Conservation (phyloP, 768 basidiomycete species). For the Brasilioporus rufonigricans region DNA sequence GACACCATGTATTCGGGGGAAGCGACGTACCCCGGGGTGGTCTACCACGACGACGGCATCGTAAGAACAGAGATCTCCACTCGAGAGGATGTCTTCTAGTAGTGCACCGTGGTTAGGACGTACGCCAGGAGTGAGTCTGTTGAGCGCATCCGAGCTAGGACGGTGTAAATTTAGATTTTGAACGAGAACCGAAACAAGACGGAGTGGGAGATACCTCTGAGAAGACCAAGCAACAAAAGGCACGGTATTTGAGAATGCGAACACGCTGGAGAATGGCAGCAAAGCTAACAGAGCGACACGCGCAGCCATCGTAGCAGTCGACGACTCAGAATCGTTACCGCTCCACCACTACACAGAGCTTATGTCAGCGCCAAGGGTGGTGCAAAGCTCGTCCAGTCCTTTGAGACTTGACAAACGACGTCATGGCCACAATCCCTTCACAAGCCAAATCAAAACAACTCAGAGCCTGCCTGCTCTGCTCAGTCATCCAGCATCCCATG, state of each 20-base stretch:
- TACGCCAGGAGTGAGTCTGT: conserved; percentile 36
- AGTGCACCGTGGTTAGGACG: conserved; percentile 34
- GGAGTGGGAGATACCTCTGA: conserved; percentile 41
- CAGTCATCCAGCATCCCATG: conserved; percentile 76
- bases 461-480: conserved; percentile 92
- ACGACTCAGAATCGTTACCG: neutral
- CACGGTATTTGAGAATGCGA: conserved; percentile 59
- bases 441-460: conserved; percentile 70
- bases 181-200: neutral
- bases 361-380: neutral
- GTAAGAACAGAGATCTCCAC: conserved; percentile 53
- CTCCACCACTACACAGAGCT: neutral
- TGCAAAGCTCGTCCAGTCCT: no score
- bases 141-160: conserved; percentile 49
- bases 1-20: neutral
- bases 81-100: conserved; percentile 43
- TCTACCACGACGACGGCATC: conserved; percentile 68
- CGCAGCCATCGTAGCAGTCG: conserved; percentile 44
- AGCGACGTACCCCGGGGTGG: conserved; percentile 64
- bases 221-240: conserved; percentile 77
- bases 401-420: neutral
- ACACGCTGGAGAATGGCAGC: conserved; percentile 38
- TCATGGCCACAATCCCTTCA: conserved; percentile 49
- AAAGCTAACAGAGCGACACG: conserved; percentile 44
- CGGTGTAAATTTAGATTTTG: neutral